A percentile compares a stretch with the other conserved stretches of the same genome.
Evolutionary conservation across 305 asterid genomes (phyloP).

Genomic region (Coffea humblotiana): DNA sequence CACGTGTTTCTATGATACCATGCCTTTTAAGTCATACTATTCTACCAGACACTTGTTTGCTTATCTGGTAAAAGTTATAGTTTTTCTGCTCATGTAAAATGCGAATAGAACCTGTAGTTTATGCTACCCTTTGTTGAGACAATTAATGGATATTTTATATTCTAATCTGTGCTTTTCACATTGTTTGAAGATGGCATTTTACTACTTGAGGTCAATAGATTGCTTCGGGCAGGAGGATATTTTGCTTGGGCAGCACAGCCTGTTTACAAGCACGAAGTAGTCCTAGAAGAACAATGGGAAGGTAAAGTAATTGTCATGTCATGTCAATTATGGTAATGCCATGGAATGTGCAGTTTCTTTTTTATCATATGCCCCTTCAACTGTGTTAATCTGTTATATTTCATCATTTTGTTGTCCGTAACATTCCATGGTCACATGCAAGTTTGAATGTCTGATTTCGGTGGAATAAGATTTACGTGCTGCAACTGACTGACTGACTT

Average conservation of each 20-base stretch:
- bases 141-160: background rate
- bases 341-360: background rate
- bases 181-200: constrained; percentile 66
- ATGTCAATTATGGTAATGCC: background rate
- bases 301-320: constrained; percentile 43
- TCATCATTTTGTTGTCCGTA: constrained; percentile 5
- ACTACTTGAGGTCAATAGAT: constrained; percentile 87
- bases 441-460: background rate
- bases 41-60: too few relatives aligned
- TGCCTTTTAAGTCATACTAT: background rate
- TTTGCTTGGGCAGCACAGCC: constrained; percentile 97
- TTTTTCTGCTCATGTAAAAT: background rate
- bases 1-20: background rate
- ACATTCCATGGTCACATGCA: background rate
- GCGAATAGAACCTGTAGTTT: background rate
- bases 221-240: constrained; percentile 96
- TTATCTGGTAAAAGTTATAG: background rate
- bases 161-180: constrained; percentile 3
- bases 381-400: background rate
- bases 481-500: background rate
- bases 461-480: background rate
- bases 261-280: constrained; percentile 81
- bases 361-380: background rate
- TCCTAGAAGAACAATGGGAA: constrained; percentile 87
- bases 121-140: background rate